Evolutionary conservation across 495 filamentous ascomycete species (phyloP), one percentile per base, ranked within the genome.

Genomic region (Staphylotrichum longicolle): DNA sequence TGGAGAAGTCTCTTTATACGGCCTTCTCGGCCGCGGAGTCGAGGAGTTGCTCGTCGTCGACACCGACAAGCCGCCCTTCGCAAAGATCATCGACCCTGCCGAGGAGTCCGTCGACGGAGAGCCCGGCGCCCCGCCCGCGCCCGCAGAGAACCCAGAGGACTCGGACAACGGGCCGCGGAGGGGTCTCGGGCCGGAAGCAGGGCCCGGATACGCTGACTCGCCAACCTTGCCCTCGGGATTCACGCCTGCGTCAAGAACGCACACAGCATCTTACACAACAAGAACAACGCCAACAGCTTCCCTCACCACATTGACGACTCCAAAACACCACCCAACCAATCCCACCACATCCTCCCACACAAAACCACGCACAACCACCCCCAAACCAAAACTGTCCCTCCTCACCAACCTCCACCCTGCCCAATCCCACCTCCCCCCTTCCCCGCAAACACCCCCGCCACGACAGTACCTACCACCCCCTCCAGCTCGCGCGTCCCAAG

Each of bases 1-100:
- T 60, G 89, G 86, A 1, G 83, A 83, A 59, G 82, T 89, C 5
- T 83, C 76, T 60, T 80, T 90, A 4, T 91, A 86, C 60, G 88
- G 85, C 27, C 73, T 86, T 4, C 71, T 89, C 33, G 86, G 86
- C 12, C 84, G 86, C 48, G 83, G 80, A 4, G 83, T 83, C 58
- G 85, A 88, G 72, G 82, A 85, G 46, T 70, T 89, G 35, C 71
- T 91, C 34, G 75, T 90, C 1, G 84, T 88, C n/a, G 83, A 90
- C 71, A 85, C 85, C 4, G 69, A 75, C 4, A 56, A 64, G 2
- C 57, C 53, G 2, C 68, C 75, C 2, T 71, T 69, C 20, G 70
- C 63, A 3, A 71, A 66, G 30, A 62, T 76, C 12, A 56, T 74
- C 57, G 63, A 60, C 47, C 60, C 63, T 2, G 42, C 58, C 7